These are phyloP conservation scores for Cladosporium sp. DNA, from an alignment of 2,329 filamentous ascomycete genomes.

Conservation along the genomic window DNA sequence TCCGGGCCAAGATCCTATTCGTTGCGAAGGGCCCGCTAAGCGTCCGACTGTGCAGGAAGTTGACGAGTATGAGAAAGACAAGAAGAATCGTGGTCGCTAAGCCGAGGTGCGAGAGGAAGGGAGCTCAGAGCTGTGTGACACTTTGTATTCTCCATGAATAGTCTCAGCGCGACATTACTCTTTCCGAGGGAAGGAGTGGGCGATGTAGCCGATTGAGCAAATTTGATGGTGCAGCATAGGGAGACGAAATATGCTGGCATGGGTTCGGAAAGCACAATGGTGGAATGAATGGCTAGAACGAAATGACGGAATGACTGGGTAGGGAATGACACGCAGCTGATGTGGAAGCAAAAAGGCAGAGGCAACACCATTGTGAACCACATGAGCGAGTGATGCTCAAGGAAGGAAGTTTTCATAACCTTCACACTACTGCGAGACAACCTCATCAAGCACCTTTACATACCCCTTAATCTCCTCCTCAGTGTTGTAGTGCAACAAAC, in stretches of 20 bases:
- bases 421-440: slow-evolving; percentile 31
- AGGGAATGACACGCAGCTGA: not conserved
- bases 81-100: slow-evolving; percentile 21
- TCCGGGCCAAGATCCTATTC: slow-evolving; percentile 50
- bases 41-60: slow-evolving; percentile 49
- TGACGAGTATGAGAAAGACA: slow-evolving; percentile 30
- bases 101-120: not conserved
- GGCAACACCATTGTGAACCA: not conserved
- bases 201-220: not conserved
- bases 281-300: not conserved
- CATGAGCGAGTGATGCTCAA: not conserved
- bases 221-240: not conserved
- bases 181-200: not conserved
- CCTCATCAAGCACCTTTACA: slow-evolving; percentile 55
- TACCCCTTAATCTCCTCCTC: slow-evolving; percentile 60
- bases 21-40: slow-evolving; percentile 44
- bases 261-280: not conserved
- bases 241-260: not conserved
- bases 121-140: too few species aligned
- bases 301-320: not conserved
- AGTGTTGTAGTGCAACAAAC: slow-evolving; percentile 74
- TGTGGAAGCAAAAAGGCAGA: not conserved
- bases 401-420: not conserved
- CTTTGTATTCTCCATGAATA: not conserved
- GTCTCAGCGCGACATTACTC: not conserved